phyloP scores from a whole-genome alignment of 345 rosid species.

The Moricandia moricandioides region DNA sequence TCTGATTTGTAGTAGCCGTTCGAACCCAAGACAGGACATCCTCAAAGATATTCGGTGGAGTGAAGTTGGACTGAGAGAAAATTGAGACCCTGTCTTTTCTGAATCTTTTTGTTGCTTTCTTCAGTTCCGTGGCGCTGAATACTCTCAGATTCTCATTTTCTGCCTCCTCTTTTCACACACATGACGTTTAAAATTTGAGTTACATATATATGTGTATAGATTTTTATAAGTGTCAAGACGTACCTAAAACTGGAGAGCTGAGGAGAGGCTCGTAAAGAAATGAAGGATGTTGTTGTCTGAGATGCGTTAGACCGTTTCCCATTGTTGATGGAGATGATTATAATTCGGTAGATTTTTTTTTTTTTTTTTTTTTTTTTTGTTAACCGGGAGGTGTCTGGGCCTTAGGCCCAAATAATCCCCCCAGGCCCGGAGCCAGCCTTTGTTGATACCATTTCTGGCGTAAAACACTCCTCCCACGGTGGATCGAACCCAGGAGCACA shows the following conservation, averaged over 20 bases:
- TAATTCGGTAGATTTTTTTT: background rate
- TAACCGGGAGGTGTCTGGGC: no score
- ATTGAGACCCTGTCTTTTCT: background rate
- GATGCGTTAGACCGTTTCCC: background rate
- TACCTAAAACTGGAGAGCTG: background rate
- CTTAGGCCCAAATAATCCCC: no score
- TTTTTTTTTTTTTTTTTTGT: no score
- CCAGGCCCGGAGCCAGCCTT: no score
- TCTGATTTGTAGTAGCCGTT: no score
- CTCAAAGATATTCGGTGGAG: no score
- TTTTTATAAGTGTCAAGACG: background rate
- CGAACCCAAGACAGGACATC: no score
- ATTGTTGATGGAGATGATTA: background rate
- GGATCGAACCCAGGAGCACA: no score
- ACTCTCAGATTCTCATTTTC: slow-evolving; percentile 9
- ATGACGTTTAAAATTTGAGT: background rate
- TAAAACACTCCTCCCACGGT: no score
- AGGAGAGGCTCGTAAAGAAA: background rate
- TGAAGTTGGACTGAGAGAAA: no score
- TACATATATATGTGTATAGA: background rate
- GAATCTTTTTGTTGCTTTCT: slow-evolving; percentile 11
- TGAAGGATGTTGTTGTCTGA: background rate
- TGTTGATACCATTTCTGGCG: no score
- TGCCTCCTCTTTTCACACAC: background rate
- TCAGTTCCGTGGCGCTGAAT: slow-evolving; percentile 11